Evolutionary conservation across 1,284 basidiomycete species (phyloP), one percentile per base, ranked within the genome.

Genomic region (Rhodotorula sp.): DNA sequence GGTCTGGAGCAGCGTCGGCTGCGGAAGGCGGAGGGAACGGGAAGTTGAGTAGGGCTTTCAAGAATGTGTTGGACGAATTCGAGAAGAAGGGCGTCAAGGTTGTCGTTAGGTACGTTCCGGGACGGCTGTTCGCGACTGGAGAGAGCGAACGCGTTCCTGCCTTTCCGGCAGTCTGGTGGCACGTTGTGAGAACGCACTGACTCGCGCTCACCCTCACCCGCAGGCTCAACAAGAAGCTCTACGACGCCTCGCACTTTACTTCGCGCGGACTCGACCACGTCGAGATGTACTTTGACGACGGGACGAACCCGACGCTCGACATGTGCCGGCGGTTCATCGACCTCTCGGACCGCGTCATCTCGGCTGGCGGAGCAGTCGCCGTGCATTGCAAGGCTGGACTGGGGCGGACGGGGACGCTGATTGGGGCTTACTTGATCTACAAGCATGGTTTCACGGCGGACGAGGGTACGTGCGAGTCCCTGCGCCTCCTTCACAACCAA

Each of bases 371-470:
- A 10, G 76, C 77, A 19, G 76, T 79, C n/a, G 78, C 78, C 4
- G 82, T 79, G 59, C 80, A 96, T 88, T 96, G 93, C 81, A 96
- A 96, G 84, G 93, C 93, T 59, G 93, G 93, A 30, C 84, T 96
- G 29, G 93, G 93, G 30, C 86, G 93, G 60, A 96, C 93, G 5
- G 95, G 96, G 7, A 95, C 94, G 6, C 84, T 99, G 70, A 95
- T 99, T 72, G 94, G 94, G 59, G 96, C 96, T 5, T 99, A 98
- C 83, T 85, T 99, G 66, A 91, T 97, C 75, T 99, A 96, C 91
- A 97, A 96, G 82, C 94, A 98, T 78, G 91, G 91, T n/a, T 99
- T 99, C 79, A 93, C 93, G n/a, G 94, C 95, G 0, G 88, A 89
- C 66, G 96, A 99, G 82, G 73, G 73, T 74, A 10, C 34, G 66